These are phyloP conservation scores for Solanum corneliomulleri DNA, from an alignment of 257 asterid species.

Conservation along the genomic window DNA sequence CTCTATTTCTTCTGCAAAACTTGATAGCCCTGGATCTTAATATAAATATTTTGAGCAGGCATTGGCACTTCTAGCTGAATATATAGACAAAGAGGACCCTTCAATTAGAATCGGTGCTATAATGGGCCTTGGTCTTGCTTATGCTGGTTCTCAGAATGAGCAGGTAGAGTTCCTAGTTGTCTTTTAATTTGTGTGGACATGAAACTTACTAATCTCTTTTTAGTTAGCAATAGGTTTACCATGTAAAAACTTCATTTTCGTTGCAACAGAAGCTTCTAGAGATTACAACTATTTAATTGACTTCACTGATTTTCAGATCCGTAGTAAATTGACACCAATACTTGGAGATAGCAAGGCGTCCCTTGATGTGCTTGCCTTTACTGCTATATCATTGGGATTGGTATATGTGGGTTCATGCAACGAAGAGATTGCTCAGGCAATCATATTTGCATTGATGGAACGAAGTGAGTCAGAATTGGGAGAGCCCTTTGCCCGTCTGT, in stretches of 20 bases:
- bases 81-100: slow-evolving; percentile 65
- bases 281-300: not conserved
- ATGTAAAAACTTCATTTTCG: not conserved
- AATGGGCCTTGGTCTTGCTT: slow-evolving; percentile 96
- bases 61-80: slow-evolving; percentile 73
- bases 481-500: slow-evolving; percentile 72
- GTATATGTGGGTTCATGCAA: slow-evolving; percentile 87
- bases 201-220: not conserved
- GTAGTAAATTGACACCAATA: slow-evolving; percentile 45
- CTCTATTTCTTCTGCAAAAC: not conserved
- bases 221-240: not conserved
- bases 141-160: slow-evolving; percentile 87
- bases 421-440: slow-evolving; percentile 87
- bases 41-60: slow-evolving; percentile 39
- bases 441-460: slow-evolving; percentile 78
- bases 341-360: slow-evolving; percentile 69
- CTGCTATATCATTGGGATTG: slow-evolving; percentile 86
- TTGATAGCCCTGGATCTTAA: not conserved
- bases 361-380: slow-evolving; percentile 80
- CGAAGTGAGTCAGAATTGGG: slow-evolving; percentile 77
- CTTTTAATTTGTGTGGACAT: not conserved
- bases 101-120: slow-evolving; percentile 85
- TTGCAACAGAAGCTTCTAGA: not conserved
- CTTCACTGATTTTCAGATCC: slow-evolving; percentile 37
- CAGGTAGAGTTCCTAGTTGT: slow-evolving; percentile 24